phyloP scores from a whole-genome alignment of 2,329 filamentous ascomycete genomes.

The Curvularia eragrostidis region DNA sequence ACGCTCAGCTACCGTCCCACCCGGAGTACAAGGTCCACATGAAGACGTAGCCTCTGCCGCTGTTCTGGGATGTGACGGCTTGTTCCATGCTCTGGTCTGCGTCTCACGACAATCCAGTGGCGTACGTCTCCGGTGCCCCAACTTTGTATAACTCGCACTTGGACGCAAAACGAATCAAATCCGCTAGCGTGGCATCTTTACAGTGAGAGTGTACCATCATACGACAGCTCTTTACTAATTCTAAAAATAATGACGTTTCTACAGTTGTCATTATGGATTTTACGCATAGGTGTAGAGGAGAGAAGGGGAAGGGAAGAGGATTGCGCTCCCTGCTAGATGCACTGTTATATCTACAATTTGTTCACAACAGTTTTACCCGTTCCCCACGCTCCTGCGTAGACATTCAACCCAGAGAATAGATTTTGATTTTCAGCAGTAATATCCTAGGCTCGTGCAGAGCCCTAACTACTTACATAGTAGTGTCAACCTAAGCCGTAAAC shows the following conservation, averaged over 20 bases:
- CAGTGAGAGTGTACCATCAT: neutral
- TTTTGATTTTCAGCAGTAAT: neutral
- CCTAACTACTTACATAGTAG: neutral
- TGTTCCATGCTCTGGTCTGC: constrained; percentile 20
- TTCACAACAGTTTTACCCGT: neutral
- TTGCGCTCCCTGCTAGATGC: neutral
- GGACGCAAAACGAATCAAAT: neutral
- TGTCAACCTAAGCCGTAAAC: neutral
- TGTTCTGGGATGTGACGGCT: constrained; percentile 17
- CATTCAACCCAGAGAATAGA: neutral
- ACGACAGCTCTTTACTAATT: neutral
- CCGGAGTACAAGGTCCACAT: constrained; percentile 17
- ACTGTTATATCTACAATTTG: neutral
- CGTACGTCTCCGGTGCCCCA: neutral
- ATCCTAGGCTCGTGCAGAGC: neutral
- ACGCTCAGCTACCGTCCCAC: constrained; percentile 9
- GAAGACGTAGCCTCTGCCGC: constrained; percentile 6
- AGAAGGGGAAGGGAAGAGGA: neutral
- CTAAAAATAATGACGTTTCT: neutral
- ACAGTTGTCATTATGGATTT: too few species aligned
- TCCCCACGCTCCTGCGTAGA: neutral
- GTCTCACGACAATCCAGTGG: constrained; percentile 6
- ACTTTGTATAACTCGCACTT: neutral
- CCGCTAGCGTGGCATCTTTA: neutral
- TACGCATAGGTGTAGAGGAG: neutral